These are phyloP conservation scores for Coemansia reversa DNA, from an alignment of 192 early-diverging fungal genomes.

Conservation along the genomic window DNA sequence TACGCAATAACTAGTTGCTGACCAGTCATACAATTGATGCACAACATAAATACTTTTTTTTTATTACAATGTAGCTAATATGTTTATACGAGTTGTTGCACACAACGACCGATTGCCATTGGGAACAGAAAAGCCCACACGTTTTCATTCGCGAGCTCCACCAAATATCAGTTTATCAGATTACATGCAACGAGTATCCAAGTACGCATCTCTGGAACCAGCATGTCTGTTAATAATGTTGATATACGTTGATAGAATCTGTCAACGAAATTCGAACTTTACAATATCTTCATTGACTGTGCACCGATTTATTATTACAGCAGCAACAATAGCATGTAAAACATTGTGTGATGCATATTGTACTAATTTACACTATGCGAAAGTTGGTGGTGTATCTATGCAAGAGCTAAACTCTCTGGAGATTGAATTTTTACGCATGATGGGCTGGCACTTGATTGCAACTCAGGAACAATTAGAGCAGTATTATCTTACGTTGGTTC, in stretches of 20 bases:
- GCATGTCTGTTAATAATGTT: conserved; percentile 84
- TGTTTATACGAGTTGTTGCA: conserved; percentile 55
- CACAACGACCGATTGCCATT: conserved; percentile 68
- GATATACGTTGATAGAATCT: conserved; percentile 92
- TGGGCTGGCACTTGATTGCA: conserved; percentile 87
- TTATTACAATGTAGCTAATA: conserved; percentile 33
- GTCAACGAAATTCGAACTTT: conserved; percentile 70
- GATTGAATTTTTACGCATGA: conserved; percentile 82
- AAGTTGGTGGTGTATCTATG: conserved; percentile 90
- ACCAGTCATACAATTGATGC: too few relatives aligned
- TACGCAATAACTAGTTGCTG: too few relatives aligned
- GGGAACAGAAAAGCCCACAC: conserved; percentile 64
- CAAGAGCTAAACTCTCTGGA: conserved; percentile 94
- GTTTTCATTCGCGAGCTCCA: conserved; percentile 92
- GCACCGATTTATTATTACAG: conserved; percentile 91
- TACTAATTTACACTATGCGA: conserved; percentile 93
- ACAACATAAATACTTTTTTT: too few relatives aligned
- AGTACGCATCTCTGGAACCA: conserved; percentile 87
- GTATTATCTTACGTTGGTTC: conserved; percentile 89
- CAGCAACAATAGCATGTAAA: conserved; percentile 83
- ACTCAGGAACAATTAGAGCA: conserved; percentile 79
- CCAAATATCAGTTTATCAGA: conserved; percentile 85
- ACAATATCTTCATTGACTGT: conserved; percentile 92
- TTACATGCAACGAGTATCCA: conserved; percentile 87
- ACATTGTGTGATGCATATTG: conserved; percentile 91